Percentiles rank a stretch among this genome's conserved stretches.
These are phyloP conservation scores for Citrus sp. DNA, from an alignment of 345 rosid species.

Conservation along the genomic window DNA sequence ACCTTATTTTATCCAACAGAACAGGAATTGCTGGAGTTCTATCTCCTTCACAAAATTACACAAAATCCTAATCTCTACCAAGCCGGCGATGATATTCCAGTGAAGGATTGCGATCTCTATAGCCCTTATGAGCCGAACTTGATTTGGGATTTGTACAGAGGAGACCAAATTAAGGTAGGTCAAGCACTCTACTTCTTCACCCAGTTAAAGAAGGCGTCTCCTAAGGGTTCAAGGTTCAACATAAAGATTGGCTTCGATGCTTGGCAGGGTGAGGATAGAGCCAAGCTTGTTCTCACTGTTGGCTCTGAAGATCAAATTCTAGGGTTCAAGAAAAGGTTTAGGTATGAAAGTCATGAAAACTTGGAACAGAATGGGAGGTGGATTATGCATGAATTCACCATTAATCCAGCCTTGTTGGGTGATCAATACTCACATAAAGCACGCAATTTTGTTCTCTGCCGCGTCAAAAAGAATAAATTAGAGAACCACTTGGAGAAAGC, in stretches of 20 bases:
- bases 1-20: background rate
- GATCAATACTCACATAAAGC: background rate
- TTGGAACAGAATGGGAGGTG: background rate
- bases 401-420: background rate
- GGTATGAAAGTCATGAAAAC: background rate
- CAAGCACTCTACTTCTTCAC: background rate
- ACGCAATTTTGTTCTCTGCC: background rate
- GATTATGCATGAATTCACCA: background rate
- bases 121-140: background rate
- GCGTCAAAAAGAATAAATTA: too few relatives aligned
- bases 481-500: too few relatives aligned
- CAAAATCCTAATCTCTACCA: background rate
- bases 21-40: background rate
- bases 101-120: background rate
- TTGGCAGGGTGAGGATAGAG: too few relatives aligned
- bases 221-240: too few relatives aligned
- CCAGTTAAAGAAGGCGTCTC: background rate
- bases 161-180: background rate
- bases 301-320: background rate
- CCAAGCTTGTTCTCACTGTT: too few relatives aligned
- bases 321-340: background rate
- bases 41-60: background rate
- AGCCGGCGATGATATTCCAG: background rate
- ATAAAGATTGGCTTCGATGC: too few relatives aligned
- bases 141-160: background rate